Evolutionary conservation across 139 green algal genomes (phyloP).

Genomic region (Picochlorum sp.): DNA sequence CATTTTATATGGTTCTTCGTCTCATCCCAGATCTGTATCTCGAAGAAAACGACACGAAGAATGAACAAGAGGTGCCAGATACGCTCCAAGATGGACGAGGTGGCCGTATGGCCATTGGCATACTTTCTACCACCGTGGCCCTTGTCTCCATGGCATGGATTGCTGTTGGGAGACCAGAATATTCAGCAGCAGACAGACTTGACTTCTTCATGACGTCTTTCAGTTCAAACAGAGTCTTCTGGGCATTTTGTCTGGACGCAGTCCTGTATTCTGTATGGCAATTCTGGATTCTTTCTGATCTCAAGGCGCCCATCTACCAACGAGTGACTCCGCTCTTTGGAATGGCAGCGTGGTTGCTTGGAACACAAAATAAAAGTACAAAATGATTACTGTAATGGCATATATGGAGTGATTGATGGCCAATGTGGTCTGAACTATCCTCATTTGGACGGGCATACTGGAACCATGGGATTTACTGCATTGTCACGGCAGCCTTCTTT

Average conservation of each 20-base stretch:
- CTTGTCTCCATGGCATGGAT: constrained; percentile 58
- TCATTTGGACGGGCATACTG: neutral
- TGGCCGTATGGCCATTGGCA: constrained; percentile 11
- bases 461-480: neutral
- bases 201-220: constrained; percentile 35
- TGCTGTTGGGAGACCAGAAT: constrained; percentile 51
- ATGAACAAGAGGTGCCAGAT: neutral
- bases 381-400: no score
- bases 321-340: constrained; percentile 70
- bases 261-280: constrained; percentile 71
- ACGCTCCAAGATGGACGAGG: neutral
- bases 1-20: constrained; percentile 62
- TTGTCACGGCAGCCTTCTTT: constrained; percentile 3
- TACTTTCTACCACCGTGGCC: constrained; percentile 30
- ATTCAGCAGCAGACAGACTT: constrained; percentile 35
- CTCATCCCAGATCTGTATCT: constrained; percentile 30
- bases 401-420: no score
- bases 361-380: neutral
- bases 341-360: constrained; percentile 48
- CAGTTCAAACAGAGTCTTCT: constrained; percentile 56
- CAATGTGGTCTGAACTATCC: no score
- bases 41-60: neutral
- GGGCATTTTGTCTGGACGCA: constrained; percentile 70
- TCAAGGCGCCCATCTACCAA: constrained; percentile 26
- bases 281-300: constrained; percentile 43